Conservation (phyloP, 2,329 filamentous ascomycete species). For the Sporothrix pallida region DNA sequence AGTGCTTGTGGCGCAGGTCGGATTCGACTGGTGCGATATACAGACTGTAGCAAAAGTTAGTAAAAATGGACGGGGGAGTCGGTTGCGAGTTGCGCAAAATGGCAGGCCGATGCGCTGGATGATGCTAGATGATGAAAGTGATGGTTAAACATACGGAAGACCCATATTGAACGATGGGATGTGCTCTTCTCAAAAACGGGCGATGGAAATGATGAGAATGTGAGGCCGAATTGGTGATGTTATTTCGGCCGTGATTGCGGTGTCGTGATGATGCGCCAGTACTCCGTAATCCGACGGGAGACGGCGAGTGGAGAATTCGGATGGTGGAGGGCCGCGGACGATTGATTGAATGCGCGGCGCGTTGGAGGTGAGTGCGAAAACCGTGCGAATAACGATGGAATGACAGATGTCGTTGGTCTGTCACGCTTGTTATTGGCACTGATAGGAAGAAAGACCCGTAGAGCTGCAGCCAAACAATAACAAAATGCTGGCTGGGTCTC, state of each 20-base stretch:
- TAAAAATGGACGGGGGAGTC: too few relatives aligned
- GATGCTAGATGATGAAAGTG: not conserved
- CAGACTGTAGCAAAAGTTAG: slow-evolving; percentile 32
- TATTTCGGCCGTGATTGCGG: not conserved
- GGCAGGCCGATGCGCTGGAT: not conserved
- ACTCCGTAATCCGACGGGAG: slow-evolving; percentile 1
- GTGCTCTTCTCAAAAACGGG: not conserved
- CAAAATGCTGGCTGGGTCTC: not conserved
- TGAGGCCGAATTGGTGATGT: not conserved
- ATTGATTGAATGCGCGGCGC: slow-evolving; percentile 27
- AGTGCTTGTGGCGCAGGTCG: slow-evolving; percentile 36
- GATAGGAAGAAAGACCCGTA: not conserved
- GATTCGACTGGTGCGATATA: slow-evolving; percentile 39
- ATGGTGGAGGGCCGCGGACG: not conserved
- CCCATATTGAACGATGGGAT: slow-evolving; percentile 32
- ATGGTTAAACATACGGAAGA: slow-evolving; percentile 36
- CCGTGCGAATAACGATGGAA: slow-evolving; percentile 21
- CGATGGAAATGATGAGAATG: not conserved
- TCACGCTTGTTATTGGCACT: not conserved
- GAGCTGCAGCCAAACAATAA: not conserved
- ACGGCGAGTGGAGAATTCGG: not conserved
- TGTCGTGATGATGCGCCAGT: not conserved
- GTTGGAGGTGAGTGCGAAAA: slow-evolving; percentile 4
- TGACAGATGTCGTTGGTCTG: slow-evolving; percentile 1
- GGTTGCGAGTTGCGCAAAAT: too few relatives aligned